phyloP scores from a whole-genome alignment of 345 rosid species.

The Hevea brasiliensis region DNA sequence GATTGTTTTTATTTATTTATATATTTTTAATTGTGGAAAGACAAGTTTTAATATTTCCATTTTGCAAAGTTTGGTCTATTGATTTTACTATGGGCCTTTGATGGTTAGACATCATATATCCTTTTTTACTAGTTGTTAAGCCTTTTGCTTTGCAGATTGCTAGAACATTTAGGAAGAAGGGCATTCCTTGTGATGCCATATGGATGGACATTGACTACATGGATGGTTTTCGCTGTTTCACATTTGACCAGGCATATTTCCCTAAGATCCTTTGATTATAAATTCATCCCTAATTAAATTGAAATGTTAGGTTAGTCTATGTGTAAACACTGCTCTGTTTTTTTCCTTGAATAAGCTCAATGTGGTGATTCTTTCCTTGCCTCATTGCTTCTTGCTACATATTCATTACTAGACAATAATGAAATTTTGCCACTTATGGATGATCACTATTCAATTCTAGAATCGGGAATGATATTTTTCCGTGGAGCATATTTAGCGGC shows the following conservation, averaged over 20 bases:
- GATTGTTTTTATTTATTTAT: neutral
- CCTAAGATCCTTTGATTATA: no score
- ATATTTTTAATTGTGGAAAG: neutral
- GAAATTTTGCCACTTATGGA: neutral
- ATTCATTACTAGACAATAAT: neutral
- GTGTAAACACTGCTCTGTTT: no score
- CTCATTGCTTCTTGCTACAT: neutral
- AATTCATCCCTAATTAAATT: neutral
- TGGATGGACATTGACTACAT: conserved; percentile 99
- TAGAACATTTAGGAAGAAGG: conserved; percentile 73
- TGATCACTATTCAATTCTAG: neutral
- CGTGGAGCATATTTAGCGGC: no score
- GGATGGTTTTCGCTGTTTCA: conserved; percentile 97
- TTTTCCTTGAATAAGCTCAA: neutral
- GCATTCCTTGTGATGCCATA: conserved; percentile 80
- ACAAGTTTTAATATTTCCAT: neutral
- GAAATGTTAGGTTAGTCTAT: neutral
- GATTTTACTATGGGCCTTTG: neutral
- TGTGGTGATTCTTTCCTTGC: neutral
- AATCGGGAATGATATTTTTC: neutral
- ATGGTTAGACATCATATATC: neutral
- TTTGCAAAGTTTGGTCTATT: neutral
- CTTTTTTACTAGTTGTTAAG: conserved; percentile 5
- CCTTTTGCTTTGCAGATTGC: conserved; percentile 57
- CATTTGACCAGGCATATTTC: conserved; percentile 78